These are phyloP conservation scores for Candida taoyuanica DNA, from an alignment of 805 yeast genomes.

Conservation along the genomic window DNA sequence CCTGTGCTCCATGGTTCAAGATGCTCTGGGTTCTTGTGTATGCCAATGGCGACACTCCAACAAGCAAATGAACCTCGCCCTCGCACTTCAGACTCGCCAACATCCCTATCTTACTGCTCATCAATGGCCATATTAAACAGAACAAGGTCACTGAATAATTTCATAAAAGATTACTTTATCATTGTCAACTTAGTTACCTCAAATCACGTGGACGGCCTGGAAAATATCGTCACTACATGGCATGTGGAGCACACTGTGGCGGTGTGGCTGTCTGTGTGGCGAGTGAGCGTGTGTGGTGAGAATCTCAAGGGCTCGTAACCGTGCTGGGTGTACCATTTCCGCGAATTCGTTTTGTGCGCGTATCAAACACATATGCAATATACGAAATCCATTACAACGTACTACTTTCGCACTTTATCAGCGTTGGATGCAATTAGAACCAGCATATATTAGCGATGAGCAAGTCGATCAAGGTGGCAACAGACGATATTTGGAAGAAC, in stretches of 20 bases:
- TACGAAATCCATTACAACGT: no score
- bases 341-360: background rate
- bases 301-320: background rate
- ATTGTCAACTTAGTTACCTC: no score
- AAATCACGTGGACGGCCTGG: no score
- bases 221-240: no score
- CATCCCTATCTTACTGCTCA: constrained; percentile 3
- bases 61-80: constrained; percentile 52
- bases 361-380: no score
- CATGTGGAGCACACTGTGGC: background rate
- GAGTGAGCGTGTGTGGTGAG: background rate
- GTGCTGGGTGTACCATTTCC: background rate
- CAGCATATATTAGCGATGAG: constrained; percentile 25
- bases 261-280: constrained; percentile 2
- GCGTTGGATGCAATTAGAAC: no score
- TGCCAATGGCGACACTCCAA: constrained; percentile 48
- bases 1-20: constrained; percentile 50
- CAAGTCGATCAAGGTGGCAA: constrained; percentile 43
- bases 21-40: constrained; percentile 44
- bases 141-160: background rate
- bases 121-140: background rate
- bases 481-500: constrained; percentile 91
- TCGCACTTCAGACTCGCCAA: constrained; percentile 32
- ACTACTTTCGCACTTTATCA: no score
- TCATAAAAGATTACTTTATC: no score